Base-by-base conservation (phyloP, 768 basidiomycete genomes). In the Calocybe cyanea region DNA sequence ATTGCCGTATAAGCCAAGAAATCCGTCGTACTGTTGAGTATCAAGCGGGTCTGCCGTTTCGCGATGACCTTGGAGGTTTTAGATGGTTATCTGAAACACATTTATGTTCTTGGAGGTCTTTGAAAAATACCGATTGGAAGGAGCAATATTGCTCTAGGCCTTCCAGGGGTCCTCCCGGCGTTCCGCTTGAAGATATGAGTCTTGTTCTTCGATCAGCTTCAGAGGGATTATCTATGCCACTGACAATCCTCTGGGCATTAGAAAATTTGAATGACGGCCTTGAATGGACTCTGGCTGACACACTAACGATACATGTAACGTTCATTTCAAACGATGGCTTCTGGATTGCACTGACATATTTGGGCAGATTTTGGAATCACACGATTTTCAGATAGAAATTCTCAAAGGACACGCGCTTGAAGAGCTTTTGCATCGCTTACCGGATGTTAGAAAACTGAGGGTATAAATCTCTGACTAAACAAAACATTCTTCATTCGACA, bases 371-470 rank as follows among this genome's bases (percentile, higher is more conserved):
- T 41, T 67, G 6, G 66, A 64, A 0, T 57, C 66, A 7, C 45
- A 52, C n/a, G n/a, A n/a, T n/a, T n/a, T n/a, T 15, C 28, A 58
- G 10, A 50, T 49, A 10, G 64, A 67, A 36, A 21, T 61, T 11
- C 15, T 39, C 24, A 34, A 51, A 38, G 49, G 48, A 2, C 34
- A 47, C 14, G 40, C 57, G 0, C 66, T 69, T 43, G 67, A 69
- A 44, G 66, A 67, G 40, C 61, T 67, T n/a, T 38, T 69, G 7
- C 66, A 69, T 45, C 58, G 66, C 23, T 49, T 64, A 14, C 67
- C 66, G 3, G 43, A 49, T 24, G 57, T 67, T 7, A 60, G 63
- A 21, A 53, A 38, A 0, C 47, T 69, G 23, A 58, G 59, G 51
- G 67, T 65, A 45, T 8, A 4, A 8, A 31, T 31, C 9, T 41